Evolutionary conservation across 106 monocot species (phyloP).

Genomic region (Dendrobium officinale): DNA sequence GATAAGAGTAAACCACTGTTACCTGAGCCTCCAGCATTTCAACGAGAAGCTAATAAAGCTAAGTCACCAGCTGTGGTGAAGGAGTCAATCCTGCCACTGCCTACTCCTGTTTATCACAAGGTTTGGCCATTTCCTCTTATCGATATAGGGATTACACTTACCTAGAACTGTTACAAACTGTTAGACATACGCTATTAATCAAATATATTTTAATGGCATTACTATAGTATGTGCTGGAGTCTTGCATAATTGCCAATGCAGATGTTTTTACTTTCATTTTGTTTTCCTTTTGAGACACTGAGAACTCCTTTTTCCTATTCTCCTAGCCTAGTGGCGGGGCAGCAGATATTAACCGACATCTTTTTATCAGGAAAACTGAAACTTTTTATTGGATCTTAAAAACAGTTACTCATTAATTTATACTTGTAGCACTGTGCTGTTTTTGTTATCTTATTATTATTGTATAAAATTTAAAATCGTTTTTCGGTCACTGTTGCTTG

Average conservation of each 20-base stretch:
- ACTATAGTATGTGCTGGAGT: not conserved
- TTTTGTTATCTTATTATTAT: not conserved
- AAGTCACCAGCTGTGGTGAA: not conserved
- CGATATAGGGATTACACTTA: not conserved
- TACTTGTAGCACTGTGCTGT: not conserved
- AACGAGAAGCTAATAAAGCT: slow-evolving; percentile 6
- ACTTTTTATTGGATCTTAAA: not conserved
- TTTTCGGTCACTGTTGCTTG: not conserved
- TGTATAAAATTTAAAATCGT: not conserved
- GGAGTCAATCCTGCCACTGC: slow-evolving; percentile 9
- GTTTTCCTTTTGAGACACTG: not conserved
- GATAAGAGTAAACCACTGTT: slow-evolving; percentile 5
- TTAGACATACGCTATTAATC: not conserved
- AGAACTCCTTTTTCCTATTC: not conserved
- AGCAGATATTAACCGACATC: not conserved
- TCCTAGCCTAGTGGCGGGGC: not conserved
- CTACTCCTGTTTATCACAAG: slow-evolving; percentile 11
- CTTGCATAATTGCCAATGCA: not conserved
- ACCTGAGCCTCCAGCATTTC: not conserved
- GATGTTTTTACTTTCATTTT: not conserved
- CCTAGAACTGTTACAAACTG: not conserved
- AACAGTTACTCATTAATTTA: not conserved
- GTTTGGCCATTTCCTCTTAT: slow-evolving; percentile 7
- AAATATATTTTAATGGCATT: not conserved
- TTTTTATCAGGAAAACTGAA: not conserved